phyloP scores from a whole-genome alignment of 148 eudicot genomes.

The Chenopodium berlandieri region DNA sequence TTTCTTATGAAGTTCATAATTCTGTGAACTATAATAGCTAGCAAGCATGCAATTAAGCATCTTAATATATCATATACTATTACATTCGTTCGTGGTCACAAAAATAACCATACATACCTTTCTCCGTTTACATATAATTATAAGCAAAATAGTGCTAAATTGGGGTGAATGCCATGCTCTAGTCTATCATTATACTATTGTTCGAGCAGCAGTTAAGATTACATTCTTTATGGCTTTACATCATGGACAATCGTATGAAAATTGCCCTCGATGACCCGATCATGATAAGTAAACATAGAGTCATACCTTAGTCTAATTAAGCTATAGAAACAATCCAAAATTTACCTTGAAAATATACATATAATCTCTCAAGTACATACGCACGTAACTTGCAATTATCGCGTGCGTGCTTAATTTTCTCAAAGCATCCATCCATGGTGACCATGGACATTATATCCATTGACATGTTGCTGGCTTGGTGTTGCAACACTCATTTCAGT shows the following conservation, averaged over 20 bases:
- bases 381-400: neutral
- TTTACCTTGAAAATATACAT: constrained; percentile 23
- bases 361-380: neutral
- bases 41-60: too few species aligned
- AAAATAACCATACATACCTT: neutral
- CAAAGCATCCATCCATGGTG: constrained; percentile 56
- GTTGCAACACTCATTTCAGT: constrained; percentile 31
- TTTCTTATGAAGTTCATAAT: too few species aligned
- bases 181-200: neutral
- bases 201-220: neutral
- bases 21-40: too few species aligned
- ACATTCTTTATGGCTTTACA: constrained; percentile 18
- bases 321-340: constrained; percentile 19
- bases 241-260: constrained; percentile 8
- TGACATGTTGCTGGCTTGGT: constrained; percentile 34
- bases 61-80: too few species aligned
- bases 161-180: constrained; percentile 1
- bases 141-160: constrained; percentile 5
- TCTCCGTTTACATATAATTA: neutral
- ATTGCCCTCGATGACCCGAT: constrained; percentile 16
- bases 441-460: constrained; percentile 40
- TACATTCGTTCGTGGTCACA: too few species aligned
- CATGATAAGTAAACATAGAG: neutral
- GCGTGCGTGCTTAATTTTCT: neutral
- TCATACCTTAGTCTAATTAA: neutral